Evolutionary conservation across 2,329 filamentous ascomycete species (phyloP).

Genomic region (Apiospora aurea): DNA sequence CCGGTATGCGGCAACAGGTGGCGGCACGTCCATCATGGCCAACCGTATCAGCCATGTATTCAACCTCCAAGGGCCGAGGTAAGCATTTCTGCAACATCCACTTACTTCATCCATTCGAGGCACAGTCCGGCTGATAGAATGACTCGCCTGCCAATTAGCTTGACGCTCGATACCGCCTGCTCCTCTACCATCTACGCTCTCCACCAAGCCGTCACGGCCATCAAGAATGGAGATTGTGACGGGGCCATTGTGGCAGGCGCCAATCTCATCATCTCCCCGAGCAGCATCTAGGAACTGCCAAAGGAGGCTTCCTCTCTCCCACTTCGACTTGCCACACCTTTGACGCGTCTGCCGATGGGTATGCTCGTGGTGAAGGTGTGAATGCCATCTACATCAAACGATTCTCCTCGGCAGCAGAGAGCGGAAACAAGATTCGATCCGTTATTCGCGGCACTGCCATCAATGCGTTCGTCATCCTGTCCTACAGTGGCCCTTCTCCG

Average conservation of each 20-base stretch:
- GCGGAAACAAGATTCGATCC: conserved; percentile 29
- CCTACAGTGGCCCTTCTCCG: no score
- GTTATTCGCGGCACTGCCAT: conserved; percentile 33
- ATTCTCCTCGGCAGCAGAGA: conserved; percentile 22
- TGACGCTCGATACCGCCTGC: conserved; percentile 43
- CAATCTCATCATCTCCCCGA: conserved; percentile 36
- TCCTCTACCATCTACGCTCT: conserved; percentile 38
- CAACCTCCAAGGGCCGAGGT: conserved; percentile 41
- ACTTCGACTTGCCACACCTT: conserved; percentile 48
- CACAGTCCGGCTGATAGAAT: no score
- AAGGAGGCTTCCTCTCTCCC: conserved; percentile 45
- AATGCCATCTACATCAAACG: conserved; percentile 43
- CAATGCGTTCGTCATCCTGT: conserved; percentile 37
- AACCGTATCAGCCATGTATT: conserved; percentile 45
- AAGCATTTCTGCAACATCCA: not conserved
- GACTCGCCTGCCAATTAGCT: conserved; percentile 21
- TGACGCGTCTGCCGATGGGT: conserved; percentile 55
- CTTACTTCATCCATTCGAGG: no score
- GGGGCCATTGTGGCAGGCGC: conserved; percentile 34
- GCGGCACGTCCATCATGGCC: conserved; percentile 35
- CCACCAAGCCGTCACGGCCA: conserved; percentile 31
- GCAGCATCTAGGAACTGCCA: conserved; percentile 31
- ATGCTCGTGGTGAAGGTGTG: conserved; percentile 58
- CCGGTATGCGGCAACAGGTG: conserved; percentile 39
- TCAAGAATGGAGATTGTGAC: conserved; percentile 33